Conservation (phyloP, 208 protist genomes). For the Angomonas deanei region DNA sequence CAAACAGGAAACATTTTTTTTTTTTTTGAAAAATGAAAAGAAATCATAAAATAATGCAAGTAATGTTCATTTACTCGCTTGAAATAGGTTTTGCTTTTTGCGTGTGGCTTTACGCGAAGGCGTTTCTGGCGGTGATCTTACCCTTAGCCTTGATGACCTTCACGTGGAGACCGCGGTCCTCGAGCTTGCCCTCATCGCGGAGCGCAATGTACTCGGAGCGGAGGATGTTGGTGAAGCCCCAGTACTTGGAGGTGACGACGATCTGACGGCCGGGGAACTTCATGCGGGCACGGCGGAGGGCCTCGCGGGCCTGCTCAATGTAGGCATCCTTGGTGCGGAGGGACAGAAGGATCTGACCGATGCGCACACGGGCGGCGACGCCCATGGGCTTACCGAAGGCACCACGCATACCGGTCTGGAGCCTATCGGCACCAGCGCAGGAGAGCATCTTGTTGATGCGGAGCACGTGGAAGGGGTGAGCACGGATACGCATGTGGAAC, state of each 20-base stretch:
- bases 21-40: slow-evolving; percentile 10
- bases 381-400: slow-evolving; percentile 98
- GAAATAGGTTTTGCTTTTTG: slow-evolving; percentile 96
- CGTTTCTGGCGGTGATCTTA: slow-evolving; percentile 51
- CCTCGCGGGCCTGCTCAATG: slow-evolving; percentile 60
- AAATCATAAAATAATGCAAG: slow-evolving; percentile 8
- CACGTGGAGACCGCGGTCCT: slow-evolving; percentile 65
- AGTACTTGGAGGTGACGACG: slow-evolving; percentile 77
- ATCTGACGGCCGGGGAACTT: slow-evolving; percentile 61
- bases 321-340: slow-evolving; percentile 90
- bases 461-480: slow-evolving; percentile 99
- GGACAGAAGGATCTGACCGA: slow-evolving; percentile 97
- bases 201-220: slow-evolving; percentile 66
- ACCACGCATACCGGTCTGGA: slow-evolving; percentile 98
- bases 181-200: slow-evolving; percentile 52
- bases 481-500: slow-evolving; percentile 99
- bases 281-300: slow-evolving; percentile 82
- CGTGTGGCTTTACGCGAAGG: slow-evolving; percentile 63
- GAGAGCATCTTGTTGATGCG: slow-evolving; percentile 99
- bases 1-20: slow-evolving; percentile 9
- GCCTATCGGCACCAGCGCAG: slow-evolving; percentile 99
- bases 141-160: slow-evolving; percentile 75
- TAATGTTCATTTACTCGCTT: slow-evolving; percentile 54
- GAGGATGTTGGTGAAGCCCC: slow-evolving; percentile 81
- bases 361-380: slow-evolving; percentile 95